Evolutionary conservation across 345 rosid genomes (phyloP), one percentile per base, ranked within the genome.

Genomic region (Gossypium bickii): DNA sequence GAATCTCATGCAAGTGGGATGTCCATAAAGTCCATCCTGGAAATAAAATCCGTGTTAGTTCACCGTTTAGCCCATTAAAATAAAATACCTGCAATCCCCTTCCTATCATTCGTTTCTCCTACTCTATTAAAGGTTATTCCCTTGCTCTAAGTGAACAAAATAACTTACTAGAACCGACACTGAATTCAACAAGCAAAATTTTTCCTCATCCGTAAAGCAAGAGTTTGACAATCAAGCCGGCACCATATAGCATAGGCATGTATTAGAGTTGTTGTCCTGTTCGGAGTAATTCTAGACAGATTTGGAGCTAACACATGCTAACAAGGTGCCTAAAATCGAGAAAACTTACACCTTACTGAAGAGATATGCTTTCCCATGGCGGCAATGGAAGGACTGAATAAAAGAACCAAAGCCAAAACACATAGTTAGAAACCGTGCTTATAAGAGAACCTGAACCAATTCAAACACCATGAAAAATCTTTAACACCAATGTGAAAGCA

Each of bases 301-400:
- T 45, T 53, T 16, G 48, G 24, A 25, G 53, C 62, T 73, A 51
- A 65, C 24, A 20, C 34, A 64, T 25, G 29, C 44, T 38, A 29
- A 77, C 38, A 41, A 75, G 80, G 71, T 57, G 34, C 61, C 80
- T 78, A 64, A 80, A 79, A 59, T 66, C 49, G 68, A 84, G 78
- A 87, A 60, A 79, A 90, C 99, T 96, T 93, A 96, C 99, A 93
- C 99, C 81, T 90, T 92, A 66, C 69, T 80, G 92, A 96, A 96
- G 85, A 96, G 98, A 85, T 93, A 96, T 78, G 99, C 99, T 83
- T 86, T 90, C 83, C 99, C 99, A 85, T 96, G 93, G 82, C 84
- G 90, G 89, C 84, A 25, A 69, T 90, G 89, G 88, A 96, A 93
- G 73, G 93, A 80, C 99, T 96, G 89, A 83, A 83, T 80, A 79